Evolutionary conservation across 345 rosid genomes (phyloP), one percentile per base, ranked within the genome.

Genomic region (Eucalyptus tenuipes): DNA sequence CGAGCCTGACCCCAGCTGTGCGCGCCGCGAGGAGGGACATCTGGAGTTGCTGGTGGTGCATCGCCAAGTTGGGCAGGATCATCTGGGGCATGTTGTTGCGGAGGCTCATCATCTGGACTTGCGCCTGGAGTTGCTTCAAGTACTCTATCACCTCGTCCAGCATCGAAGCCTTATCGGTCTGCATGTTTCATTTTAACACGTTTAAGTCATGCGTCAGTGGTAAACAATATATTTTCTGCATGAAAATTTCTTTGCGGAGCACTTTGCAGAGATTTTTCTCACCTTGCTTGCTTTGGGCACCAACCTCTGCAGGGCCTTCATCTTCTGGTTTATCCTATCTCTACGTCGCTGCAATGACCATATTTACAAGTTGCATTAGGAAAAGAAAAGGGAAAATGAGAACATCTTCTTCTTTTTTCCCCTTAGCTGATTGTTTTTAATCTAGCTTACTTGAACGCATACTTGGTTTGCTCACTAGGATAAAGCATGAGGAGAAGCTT

Each of bases 141-240:
- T 98, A 96, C 57, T 96, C 99, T 20, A 98, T 98, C 88, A 96
- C 99, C 91, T 98, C 99, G 88, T 96, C 99, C 42, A 98, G 93
- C 98, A 98, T 98, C 8, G 99, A 96, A 27, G 98, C 99, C 90
- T 96, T 96, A 86, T 98, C 99, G 52, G 98, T 95, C 99, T 97
- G 94, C 55, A 86, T 49, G 29, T 42, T 87, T 91, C 94, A 90
- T 59, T 8, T 11, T 17, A 59, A 29, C 80, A 25, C 29, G 17
- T 24, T 24, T 82, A 40, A 7, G 49, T 25, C 49, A 29, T 29
- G 13, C 13, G 86, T 48, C 86, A 45, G 40, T 4, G 7, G 86
- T 31, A 48, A 48, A 45, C 50, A 84, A 45, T 16, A 50, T 49
- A 37, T 49, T 49, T 15, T 49, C 59, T 49, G 87, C 40, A 18